Base-by-base conservation (phyloP, 352 stramenopile genomes). In the Pythium oligandrum region DNA sequence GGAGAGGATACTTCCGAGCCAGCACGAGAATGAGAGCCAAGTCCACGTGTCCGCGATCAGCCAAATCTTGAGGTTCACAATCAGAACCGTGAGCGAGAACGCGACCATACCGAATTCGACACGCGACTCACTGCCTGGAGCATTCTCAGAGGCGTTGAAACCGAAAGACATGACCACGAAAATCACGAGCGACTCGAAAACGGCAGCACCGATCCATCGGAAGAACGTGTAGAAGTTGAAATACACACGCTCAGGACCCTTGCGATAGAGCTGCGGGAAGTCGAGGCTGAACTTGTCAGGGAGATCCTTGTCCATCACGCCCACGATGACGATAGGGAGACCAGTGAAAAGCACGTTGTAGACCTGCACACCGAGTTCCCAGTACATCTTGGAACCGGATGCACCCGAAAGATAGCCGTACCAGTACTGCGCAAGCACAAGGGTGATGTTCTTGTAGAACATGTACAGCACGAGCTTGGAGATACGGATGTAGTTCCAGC, bases 271-370 rank as follows among this genome's bases (percentile, higher is more conserved):
- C 11, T 80, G 64, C 0, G 85, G 86, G 51, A 86, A 94, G 46
- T 90, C 73, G 17, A 90, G 45, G 35, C 77, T 83, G 55, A 90
- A 93, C 4, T 79, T 60, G 2, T 77, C 79, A 1, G 84, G 81
- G 32, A 96, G 42, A 48, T 96, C 86, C 48, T 93, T 86, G 53
- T 96, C 84, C 58, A 93, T 62, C 3, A 93, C 83, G 12, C 79
- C 84, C 3, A 94, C 69, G 4, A 92, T 72, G 32, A 93, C 59
- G 52, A 98, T 98, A 7, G 96, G 95, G 11, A 98, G 53, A 31
- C 80, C 85, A 4, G 88, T 98, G 58, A 93, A 97, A 10, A 96
- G 83, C 58, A 99, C 87, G 66, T 98, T 99, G 64, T 98, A 98
- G 17, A 97, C 62, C 59, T 93, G 87, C 3, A 95, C 77, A 51